Conservation (phyloP, 805 yeast species). For the Candida quercuum region DNA sequence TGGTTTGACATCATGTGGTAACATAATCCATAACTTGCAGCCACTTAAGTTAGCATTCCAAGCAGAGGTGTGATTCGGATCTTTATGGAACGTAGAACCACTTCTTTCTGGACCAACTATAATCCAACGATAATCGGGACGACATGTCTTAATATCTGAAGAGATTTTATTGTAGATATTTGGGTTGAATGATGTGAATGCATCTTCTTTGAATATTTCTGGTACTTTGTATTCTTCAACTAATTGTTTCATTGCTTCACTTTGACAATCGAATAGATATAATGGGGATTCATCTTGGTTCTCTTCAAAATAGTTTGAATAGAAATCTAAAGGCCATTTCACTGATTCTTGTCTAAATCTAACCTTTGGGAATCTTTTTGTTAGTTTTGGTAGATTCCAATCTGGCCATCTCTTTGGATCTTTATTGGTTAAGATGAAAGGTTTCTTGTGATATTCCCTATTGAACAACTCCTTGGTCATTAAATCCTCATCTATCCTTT, state of each 20-base stretch:
- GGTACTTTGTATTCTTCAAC: constrained; percentile 52
- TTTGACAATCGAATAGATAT: constrained; percentile 78
- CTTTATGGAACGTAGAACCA: constrained; percentile 91
- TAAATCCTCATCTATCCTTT: constrained; percentile 41
- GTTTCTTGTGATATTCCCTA: constrained; percentile 40
- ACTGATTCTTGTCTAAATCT: constrained; percentile 82
- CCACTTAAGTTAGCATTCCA: constrained; percentile 84
- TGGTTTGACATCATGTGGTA: constrained; percentile 70
- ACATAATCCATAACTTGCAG: constrained; percentile 80
- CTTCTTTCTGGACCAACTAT: constrained; percentile 78
- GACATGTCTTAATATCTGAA: constrained; percentile 27
- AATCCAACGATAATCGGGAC: constrained; percentile 93
- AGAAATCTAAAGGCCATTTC: constrained; percentile 64
- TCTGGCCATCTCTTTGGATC: constrained; percentile 48
- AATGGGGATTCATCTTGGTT: constrained; percentile 82
- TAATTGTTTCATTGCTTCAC: constrained; percentile 57
- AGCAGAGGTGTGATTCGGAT: constrained; percentile 86
- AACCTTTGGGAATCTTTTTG: constrained; percentile 49
- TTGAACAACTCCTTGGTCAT: constrained; percentile 44
- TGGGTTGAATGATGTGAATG: constrained; percentile 48
- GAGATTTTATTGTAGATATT: constrained; percentile 2
- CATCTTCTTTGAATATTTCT: constrained; percentile 48
- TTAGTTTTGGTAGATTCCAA: constrained; percentile 52
- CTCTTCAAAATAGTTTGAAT: constrained; percentile 50
- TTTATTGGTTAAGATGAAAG: constrained; percentile 52